Conservation (phyloP, 495 filamentous ascomycete species). For the Aspergillus incahuasiensis region DNA sequence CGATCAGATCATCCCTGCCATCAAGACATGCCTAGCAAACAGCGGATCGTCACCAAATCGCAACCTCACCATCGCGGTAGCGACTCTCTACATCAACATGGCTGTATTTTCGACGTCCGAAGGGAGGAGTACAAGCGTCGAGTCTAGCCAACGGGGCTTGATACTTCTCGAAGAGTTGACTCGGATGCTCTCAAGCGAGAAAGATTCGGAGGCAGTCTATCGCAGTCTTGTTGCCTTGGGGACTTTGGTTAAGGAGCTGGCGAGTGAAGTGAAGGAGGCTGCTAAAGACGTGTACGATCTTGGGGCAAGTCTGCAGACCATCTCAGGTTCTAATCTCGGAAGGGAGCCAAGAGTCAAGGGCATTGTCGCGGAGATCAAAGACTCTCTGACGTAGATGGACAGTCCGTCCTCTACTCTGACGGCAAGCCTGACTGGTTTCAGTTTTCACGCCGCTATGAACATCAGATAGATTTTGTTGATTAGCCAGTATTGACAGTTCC, state of each 20-base stretch:
- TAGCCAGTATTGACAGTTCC: not conserved
- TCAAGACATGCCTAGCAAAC: conserved; percentile 41
- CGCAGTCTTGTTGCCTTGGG: conserved; percentile 78
- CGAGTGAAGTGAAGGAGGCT: conserved; percentile 44
- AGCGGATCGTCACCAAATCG: conserved; percentile 56
- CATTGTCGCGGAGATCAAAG: conserved; percentile 43
- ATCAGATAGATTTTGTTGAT: not conserved
- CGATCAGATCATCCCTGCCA: conserved; percentile 50
- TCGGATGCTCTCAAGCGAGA: conserved; percentile 56
- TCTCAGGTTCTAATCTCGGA: conserved; percentile 32
- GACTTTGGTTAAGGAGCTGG: conserved; percentile 53
- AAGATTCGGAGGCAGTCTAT: conserved; percentile 78
- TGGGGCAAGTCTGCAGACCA: conserved; percentile 28
- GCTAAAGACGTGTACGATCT: conserved; percentile 48
- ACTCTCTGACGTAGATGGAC: conserved; percentile 19
- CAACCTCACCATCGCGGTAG: conserved; percentile 75
- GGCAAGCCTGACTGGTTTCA: not conserved
- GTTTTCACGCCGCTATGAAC: not conserved
- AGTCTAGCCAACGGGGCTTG: conserved; percentile 53
- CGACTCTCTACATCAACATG: conserved; percentile 84
- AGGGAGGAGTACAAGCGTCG: conserved; percentile 27
- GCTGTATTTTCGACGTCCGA: conserved; percentile 55
- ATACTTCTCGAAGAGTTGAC: conserved; percentile 59
- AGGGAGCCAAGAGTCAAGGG: conserved; percentile 49
- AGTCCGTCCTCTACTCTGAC: not conserved